Evolutionary conservation across 2,329 filamentous ascomycete genomes (phyloP).

Genomic region (Arthrobotrys sinensis): DNA sequence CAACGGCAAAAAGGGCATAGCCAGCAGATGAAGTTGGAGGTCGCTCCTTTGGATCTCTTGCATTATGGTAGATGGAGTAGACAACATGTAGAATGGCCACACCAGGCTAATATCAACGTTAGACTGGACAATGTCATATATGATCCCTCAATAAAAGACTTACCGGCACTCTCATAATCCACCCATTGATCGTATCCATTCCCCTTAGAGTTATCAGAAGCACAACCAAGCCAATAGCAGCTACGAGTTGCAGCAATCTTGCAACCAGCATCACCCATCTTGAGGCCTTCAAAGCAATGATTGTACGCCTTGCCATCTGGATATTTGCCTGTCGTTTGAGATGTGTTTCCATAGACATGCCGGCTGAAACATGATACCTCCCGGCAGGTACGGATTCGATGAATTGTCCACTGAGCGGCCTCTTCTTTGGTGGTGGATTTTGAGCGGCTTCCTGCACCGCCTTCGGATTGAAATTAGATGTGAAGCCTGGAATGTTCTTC

Average conservation of each 20-base stretch:
- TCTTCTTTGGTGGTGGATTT: conserved; percentile 34
- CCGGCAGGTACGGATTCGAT: conserved; percentile 52
- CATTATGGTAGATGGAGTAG: conserved; percentile 87
- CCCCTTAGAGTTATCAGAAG: conserved; percentile 83
- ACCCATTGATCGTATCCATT: conserved; percentile 76
- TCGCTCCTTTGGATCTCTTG: conserved; percentile 78
- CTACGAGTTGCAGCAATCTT: conserved; percentile 78
- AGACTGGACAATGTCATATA: conserved; percentile 2
- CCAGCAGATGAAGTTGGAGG: conserved; percentile 86
- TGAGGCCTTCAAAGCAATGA: conserved; percentile 43
- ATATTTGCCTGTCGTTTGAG: conserved; percentile 56
- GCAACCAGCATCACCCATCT: conserved; percentile 76
- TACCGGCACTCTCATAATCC: conserved; percentile 84
- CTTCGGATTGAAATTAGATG: conserved; percentile 57
- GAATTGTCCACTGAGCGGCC: conserved; percentile 43
- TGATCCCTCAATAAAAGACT: conserved; percentile 65
- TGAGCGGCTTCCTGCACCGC: conserved; percentile 52
- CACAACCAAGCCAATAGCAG: conserved; percentile 79
- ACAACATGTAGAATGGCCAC: conserved; percentile 79
- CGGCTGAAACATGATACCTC: conserved; percentile 48
- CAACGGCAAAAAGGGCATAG: conserved; percentile 86
- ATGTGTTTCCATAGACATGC: conserved; percentile 58
- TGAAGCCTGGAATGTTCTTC: conserved; percentile 33
- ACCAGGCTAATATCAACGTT: conserved; percentile 75
- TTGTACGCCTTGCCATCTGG: conserved; percentile 42